Evolutionary conservation across 2,329 filamentous ascomycete species (phyloP), one percentile per base, ranked within the genome.

Genomic region (Pseudogymnoascus sp.): DNA sequence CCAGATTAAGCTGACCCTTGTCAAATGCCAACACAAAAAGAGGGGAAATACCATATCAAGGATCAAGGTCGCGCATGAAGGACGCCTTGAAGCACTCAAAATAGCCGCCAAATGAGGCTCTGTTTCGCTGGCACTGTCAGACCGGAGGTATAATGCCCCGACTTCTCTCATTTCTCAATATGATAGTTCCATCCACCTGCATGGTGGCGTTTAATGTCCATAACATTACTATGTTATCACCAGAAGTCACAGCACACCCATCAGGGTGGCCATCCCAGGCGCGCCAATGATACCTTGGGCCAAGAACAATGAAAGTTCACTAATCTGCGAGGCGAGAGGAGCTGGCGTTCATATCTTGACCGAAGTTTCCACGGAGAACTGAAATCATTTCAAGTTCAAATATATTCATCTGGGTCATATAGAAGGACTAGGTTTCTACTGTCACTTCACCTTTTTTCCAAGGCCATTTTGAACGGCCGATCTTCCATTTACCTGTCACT

Each of bases 1-100:
- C 26, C 45, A 52, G 45, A 28, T 10, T 30, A 52, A 52, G 45
- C 45, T 52, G 9, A 52, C 26, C 45, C 45, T 52, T 52, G 26
- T 18, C 45, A 19, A 52, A 52, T 52, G n/a, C 15, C 26, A 52
- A 52, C 45, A 52, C 45, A 19, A 52, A 52, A 41, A 52, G 26
- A 33, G 26, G 45, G 45, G 45, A 13, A 30, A 13, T 15, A 30
- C 26, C 9, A 5, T 26, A 52, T 19, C 26, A 52, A 30, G 26
- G 45, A 52, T 18, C 26, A 30, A 52, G n/a, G 9, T 52, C 26
- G 26, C 45, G 45, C 8, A 52, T 52, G 26, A 8, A 52, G 26
- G 33, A 52, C 6, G 45, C 26, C 26, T 52, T 19, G 45, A 33
- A n/a, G 26, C 45, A 52, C 9, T 2, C 45, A 18, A n/a, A 33